phyloP scores from a whole-genome alignment of 495 filamentous ascomycete species.

The Viridothelium virens region DNA sequence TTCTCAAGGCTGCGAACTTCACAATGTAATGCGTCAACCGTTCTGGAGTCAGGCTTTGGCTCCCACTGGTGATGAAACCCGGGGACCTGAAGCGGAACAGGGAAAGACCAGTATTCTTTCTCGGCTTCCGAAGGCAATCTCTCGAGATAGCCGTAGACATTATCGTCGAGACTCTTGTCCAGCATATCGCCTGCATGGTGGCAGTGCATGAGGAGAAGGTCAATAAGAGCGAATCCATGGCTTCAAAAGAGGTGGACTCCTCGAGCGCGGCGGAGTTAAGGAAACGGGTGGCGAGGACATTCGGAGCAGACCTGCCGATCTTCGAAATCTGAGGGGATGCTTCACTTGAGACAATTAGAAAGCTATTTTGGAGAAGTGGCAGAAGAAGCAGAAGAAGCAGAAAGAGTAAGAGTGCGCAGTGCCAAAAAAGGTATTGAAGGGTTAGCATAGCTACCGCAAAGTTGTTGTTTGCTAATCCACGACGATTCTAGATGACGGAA shows the following conservation, averaged over 20 bases:
- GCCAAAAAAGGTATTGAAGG: too few species aligned
- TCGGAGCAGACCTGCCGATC: not conserved
- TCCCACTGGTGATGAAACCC: not conserved
- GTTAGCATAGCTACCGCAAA: too few species aligned
- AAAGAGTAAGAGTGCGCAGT: not conserved
- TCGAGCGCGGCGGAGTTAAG: not conserved
- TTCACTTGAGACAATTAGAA: not conserved
- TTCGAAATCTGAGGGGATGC: not conserved
- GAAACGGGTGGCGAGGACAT: not conserved
- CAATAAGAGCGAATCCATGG: not conserved
- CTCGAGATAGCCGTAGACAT: not conserved
- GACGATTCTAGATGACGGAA: too few species aligned
- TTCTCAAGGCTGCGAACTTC: not conserved
- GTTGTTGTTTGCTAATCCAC: too few species aligned
- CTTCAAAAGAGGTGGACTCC: not conserved
- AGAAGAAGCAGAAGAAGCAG: not conserved
- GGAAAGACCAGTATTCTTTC: not conserved
- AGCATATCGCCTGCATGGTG: not conserved
- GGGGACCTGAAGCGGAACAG: not conserved
- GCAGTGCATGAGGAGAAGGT: not conserved
- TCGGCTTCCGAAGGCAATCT: not conserved
- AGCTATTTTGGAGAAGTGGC: not conserved
- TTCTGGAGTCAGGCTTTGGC: not conserved
- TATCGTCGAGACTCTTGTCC: not conserved
- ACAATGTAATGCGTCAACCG: not conserved